Conservation (phyloP, 306 rosid species). For the Sindora glabra region DNA sequence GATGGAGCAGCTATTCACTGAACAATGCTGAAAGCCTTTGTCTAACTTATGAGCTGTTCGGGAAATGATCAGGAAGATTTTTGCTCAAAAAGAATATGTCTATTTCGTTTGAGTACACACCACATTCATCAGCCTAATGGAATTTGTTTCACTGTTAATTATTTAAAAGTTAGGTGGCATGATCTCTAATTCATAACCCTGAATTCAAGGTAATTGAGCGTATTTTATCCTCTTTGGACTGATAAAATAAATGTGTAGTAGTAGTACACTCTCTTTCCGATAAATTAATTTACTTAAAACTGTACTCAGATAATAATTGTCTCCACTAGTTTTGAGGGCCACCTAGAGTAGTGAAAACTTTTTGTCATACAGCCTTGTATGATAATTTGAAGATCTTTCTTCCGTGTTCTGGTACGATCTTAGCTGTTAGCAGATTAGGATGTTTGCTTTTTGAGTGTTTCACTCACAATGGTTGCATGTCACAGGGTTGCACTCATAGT, state of each 20-base stretch:
- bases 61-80: not conserved
- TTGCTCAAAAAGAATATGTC: not conserved
- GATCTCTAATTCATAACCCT: not conserved
- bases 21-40: slow-evolving; percentile 1
- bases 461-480: slow-evolving; percentile 26
- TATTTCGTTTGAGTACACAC: not conserved
- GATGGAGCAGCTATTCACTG: not conserved
- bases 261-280: not conserved
- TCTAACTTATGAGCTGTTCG: not conserved
- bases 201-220: not conserved
- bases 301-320: not conserved
- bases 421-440: too few species aligned
- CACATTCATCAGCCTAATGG: too few species aligned
- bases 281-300: slow-evolving; percentile 1
- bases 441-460: not conserved
- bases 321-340: not conserved
- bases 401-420: not conserved
- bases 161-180: not conserved
- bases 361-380: not conserved
- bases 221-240: not conserved
- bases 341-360: not conserved
- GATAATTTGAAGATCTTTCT: not conserved
- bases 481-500: slow-evolving; percentile 78
- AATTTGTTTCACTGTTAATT: not conserved
- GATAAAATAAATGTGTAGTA: not conserved